Base-by-base conservation (phyloP, 169 alveolate species). In the Eimeria tenella region DNA sequence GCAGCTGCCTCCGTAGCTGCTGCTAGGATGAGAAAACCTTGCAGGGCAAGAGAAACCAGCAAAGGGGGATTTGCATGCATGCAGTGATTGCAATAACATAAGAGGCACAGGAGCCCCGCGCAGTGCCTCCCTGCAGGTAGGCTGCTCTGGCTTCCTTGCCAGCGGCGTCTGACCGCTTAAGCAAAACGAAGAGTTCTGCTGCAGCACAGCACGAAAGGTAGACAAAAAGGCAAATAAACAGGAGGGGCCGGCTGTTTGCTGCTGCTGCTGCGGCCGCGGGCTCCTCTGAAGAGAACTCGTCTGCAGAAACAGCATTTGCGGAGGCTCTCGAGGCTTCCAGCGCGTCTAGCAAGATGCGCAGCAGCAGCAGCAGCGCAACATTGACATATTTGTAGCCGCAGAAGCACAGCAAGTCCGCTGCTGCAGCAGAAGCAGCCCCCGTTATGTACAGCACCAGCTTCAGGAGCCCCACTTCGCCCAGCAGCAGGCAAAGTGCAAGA, bases 371-470 rank as follows among this genome's bases (percentile, higher is more conserved):
- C 15, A 86, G 52, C 5, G 75, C 84, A 73, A 88, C 53, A 71
- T 88, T 53, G 10, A 71, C 86, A 52, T 88, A 88, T 23, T 88
- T 88, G 86, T 73, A 88, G 23, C 93, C 93, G 86, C 93, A 88
- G 86, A 71, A 88, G 63, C 86, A 88, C n/a, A 88, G 58, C 7
- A 88, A 55, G 49, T 88, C 93, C 9, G 58, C 53, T 11, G 93
- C 79, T 6, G 73, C 60, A 9, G 79, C 86, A 52, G 74, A 31
- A 13, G 79, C n/a, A n/a, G 93, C 86, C 58, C 86, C 87, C 60
- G 86, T 5, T 62, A 52, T 31, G 60, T 88, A 88, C 49, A 88
- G 56, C 17, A 73, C 10, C 4, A 88, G 52, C 31, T 88, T 88
- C 25, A 79, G 73, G 0, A 42, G 50, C 42, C 52, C 25, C 53